Percentiles rank a stretch among this genome's conserved stretches.
Evolutionary conservation across 2,329 filamentous ascomycete species (phyloP).

Genomic region (Diaporthe batatas): DNA sequence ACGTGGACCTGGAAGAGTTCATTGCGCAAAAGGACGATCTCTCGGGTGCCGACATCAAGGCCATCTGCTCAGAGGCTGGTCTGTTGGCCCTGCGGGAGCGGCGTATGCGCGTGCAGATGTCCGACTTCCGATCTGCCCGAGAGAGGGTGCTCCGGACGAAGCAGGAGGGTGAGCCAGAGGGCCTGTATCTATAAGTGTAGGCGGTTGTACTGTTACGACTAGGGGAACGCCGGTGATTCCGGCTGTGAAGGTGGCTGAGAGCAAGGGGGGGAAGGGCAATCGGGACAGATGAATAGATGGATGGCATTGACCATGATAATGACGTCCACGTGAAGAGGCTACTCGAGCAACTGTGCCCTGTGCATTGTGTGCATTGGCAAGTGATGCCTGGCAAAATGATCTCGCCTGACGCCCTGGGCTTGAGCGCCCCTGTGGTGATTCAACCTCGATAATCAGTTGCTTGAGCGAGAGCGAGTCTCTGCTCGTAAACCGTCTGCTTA

Average conservation of each 20-base stretch:
- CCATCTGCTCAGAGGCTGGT: conserved; percentile 97
- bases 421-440: not conserved
- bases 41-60: conserved; percentile 97
- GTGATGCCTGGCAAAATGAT: not conserved
- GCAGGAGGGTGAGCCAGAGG: conserved; percentile 97
- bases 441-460: not conserved
- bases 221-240: not conserved
- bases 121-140: conserved; percentile 91
- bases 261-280: conserved; percentile 19
- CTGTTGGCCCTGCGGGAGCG: conserved; percentile 93
- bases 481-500: no score
- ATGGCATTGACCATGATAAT: conserved; percentile 17
- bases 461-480: not conserved
- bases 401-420: not conserved
- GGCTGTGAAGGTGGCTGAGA: conserved; percentile 5
- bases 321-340: not conserved
- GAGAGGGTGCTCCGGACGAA: conserved; percentile 98
- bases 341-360: conserved; percentile 47
- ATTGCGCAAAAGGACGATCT: conserved; percentile 99
- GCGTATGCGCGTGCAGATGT: conserved; percentile 99
- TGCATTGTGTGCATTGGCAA: conserved; percentile 11
- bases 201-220: conserved; percentile 11
- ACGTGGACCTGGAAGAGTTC: conserved; percentile 99
- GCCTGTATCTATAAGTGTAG: conserved; percentile 87
- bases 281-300: conserved; percentile 36